These are phyloP conservation scores for Neurospora hispaniola DNA, from an alignment of 495 filamentous ascomycete species.

Conservation along the genomic window DNA sequence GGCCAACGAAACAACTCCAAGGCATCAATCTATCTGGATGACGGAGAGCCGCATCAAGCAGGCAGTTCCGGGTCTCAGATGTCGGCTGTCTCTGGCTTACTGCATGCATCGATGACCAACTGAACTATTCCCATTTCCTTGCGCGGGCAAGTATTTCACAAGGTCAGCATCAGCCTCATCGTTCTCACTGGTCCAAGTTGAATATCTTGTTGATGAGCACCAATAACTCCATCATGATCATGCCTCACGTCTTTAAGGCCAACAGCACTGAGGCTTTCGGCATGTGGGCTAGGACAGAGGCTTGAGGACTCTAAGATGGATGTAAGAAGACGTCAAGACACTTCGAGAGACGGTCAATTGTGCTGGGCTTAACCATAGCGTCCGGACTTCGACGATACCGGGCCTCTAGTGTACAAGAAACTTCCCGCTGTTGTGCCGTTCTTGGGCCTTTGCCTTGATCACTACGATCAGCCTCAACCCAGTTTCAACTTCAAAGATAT, in stretches of 20 bases:
- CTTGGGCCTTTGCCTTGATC: neutral
- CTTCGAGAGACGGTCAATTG: accelerated
- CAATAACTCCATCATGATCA: neutral
- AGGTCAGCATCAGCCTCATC: neutral
- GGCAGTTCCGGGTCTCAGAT: neutral
- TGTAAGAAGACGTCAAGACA: neutral
- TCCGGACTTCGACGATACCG: constrained; percentile 26
- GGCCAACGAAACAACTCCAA: neutral
- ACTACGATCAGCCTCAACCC: constrained; percentile 25
- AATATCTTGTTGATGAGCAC: neutral
- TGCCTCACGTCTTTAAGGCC: neutral
- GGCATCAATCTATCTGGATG: neutral
- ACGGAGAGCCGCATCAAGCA: neutral
- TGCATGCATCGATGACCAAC: neutral
- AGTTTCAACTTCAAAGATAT: constrained; percentile 37
- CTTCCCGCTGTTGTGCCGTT: neutral
- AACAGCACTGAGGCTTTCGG: neutral
- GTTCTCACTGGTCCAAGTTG: neutral
- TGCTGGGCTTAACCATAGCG: neutral
- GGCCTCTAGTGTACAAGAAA: too few relatives aligned
- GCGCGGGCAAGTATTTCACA: neutral
- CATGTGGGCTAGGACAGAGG: neutral
- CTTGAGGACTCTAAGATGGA: neutral
- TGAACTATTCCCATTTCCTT: neutral
- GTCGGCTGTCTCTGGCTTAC: neutral